A percentile compares a stretch with the other conserved stretches of the same genome.
Evolutionary conservation across 176 grass and related monocot species (phyloP).

Genomic region (Lolium perenne): DNA sequence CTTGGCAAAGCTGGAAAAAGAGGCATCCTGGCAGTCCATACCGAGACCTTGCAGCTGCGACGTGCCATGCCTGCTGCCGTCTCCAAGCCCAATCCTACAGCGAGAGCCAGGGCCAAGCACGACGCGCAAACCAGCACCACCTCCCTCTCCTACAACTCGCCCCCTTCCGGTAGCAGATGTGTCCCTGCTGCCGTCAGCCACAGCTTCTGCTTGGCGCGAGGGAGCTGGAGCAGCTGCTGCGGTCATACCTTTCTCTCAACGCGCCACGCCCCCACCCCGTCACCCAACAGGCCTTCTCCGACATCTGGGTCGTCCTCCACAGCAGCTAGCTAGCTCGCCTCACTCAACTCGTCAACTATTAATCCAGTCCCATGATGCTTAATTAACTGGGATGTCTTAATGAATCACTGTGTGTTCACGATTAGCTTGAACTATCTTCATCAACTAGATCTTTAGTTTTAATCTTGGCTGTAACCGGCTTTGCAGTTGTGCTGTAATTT

Average conservation of each 20-base stretch:
- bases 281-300: conserved; percentile 94
- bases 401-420: conserved; percentile 16
- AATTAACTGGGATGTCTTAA: background rate
- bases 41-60: too few relatives aligned
- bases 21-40: too few relatives aligned
- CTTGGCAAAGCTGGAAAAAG: too few relatives aligned
- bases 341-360: background rate
- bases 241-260: conserved; percentile 88
- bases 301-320: conserved; percentile 84
- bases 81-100: too few relatives aligned
- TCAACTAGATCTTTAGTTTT: background rate
- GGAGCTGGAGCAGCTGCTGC: conserved; percentile 86
- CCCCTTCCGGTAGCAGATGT: too few relatives aligned
- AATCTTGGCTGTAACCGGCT: background rate
- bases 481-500: background rate
- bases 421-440: background rate
- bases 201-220: conserved; percentile 55
- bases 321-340: conserved; percentile 45
- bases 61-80: too few relatives aligned
- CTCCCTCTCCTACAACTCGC: too few relatives aligned
- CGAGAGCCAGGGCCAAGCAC: too few relatives aligned
- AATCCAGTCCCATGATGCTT: background rate
- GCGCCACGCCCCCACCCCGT: conserved; percentile 74
- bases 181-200: too few relatives aligned
- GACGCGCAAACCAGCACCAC: too few relatives aligned